These are phyloP conservation scores for Pichia deserticola DNA, from an alignment of 805 yeast species.

Conservation along the genomic window DNA sequence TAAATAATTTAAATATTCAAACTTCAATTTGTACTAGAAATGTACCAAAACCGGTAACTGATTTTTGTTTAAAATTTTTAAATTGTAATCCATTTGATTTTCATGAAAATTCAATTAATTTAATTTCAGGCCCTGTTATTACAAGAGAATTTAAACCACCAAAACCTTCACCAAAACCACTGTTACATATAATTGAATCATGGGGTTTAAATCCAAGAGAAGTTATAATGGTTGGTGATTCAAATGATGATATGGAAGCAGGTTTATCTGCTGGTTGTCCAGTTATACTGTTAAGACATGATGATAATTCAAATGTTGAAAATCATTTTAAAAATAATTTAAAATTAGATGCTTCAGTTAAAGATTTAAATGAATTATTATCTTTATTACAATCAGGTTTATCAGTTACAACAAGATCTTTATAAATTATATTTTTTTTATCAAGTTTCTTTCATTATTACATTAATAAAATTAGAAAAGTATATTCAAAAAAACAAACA, in stretches of 20 bases:
- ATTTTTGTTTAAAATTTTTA: conserved; percentile 39
- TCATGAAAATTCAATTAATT: not conserved
- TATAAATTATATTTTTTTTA: too few relatives aligned
- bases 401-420: conserved; percentile 10
- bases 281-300: conserved; percentile 46
- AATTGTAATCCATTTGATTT: conserved; percentile 26
- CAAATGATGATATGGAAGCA: conserved; percentile 59
- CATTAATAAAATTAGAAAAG: too few relatives aligned
- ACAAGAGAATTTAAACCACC: conserved; percentile 63
- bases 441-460: too few relatives aligned
- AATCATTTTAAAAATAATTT: conserved; percentile 23
- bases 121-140: conserved; percentile 37
- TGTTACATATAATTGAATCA: conserved; percentile 42
- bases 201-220: conserved; percentile 42
- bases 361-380: conserved; percentile 33
- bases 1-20: conserved; percentile 25
- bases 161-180: conserved; percentile 60
- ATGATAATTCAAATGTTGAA: conserved; percentile 39
- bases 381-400: conserved; percentile 31
- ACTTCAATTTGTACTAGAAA: conserved; percentile 63
- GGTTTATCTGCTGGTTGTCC: conserved; percentile 58
- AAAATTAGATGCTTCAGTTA: conserved; percentile 26
- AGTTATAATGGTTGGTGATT: conserved; percentile 67
- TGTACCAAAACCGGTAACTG: conserved; percentile 43
- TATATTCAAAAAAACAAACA: too few relatives aligned